Conservation (phyloP, 352 stramenopile species). For the Phytophthora foliorum region DNA sequence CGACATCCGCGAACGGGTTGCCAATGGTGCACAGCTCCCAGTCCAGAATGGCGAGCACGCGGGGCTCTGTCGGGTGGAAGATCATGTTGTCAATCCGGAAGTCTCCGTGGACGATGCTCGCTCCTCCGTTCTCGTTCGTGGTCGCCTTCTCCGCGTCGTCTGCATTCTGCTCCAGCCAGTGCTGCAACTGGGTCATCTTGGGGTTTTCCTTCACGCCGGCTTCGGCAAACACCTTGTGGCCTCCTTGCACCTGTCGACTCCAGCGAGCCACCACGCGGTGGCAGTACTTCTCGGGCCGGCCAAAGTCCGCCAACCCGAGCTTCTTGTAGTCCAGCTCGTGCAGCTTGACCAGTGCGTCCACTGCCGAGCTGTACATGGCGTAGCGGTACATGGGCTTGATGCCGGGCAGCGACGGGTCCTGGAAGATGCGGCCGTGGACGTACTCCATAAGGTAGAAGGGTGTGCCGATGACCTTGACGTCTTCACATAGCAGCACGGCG, state of each 20-base stretch:
- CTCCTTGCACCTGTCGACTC: slow-evolving; percentile 74
- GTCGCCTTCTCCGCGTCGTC: slow-evolving; percentile 63
- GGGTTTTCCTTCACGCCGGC: slow-evolving; percentile 67
- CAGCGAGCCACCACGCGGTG: slow-evolving; percentile 77
- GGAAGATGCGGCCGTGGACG: slow-evolving; percentile 79
- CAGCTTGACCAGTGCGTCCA: slow-evolving; percentile 74
- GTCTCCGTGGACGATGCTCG: slow-evolving; percentile 85
- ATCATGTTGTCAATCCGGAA: slow-evolving; percentile 92
- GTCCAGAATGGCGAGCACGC: slow-evolving; percentile 86
- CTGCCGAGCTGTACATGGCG: slow-evolving; percentile 81
- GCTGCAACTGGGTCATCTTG: slow-evolving; percentile 55
- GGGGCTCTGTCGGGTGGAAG: slow-evolving; percentile 86
- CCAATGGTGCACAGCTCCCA: slow-evolving; percentile 92
- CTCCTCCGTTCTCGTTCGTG: slow-evolving; percentile 14
- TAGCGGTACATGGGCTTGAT: slow-evolving; percentile 80
- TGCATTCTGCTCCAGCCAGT: slow-evolving; percentile 69
- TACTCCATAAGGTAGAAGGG: slow-evolving; percentile 89
- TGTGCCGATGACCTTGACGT: slow-evolving; percentile 70
- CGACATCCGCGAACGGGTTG: slow-evolving; percentile 85
- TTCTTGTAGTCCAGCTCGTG: slow-evolving; percentile 72
- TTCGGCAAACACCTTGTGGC: slow-evolving; percentile 56
- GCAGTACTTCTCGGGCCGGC: slow-evolving; percentile 74
- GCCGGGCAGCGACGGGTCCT: slow-evolving; percentile 69
- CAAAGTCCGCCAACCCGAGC: slow-evolving; percentile 68
- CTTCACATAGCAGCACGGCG: slow-evolving; percentile 73